Base-by-base conservation (phyloP, 1,139 yeast species). In the Diutina sp. region DNA sequence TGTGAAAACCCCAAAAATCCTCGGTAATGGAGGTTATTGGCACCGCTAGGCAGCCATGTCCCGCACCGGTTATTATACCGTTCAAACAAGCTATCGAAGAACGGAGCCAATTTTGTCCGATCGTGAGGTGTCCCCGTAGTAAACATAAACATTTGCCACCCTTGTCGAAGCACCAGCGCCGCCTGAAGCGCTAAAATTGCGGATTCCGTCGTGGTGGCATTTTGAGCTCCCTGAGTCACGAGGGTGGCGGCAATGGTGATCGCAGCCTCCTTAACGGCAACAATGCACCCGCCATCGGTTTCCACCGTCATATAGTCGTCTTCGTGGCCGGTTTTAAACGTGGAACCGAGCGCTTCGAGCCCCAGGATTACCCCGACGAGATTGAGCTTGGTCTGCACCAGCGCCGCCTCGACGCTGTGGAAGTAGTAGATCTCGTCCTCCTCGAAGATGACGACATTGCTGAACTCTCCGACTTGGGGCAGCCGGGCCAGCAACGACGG, bases 51-150 rank as follows among this genome's bases (percentile, higher is more conserved):
- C 11, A n/a, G 6, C 41, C 41, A 35, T 18, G 30, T 12, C 5
- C 51, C 51, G n/a, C 51, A 47, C 7, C 53, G 41, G 35, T 32
- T 50, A 18, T 50, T 50, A 16, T 50, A 50, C n/a, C 53, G 53
- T 29, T n/a, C 53, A 30, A 50, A 50, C n/a, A 50, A 50, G 21
- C 44, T 30, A 32, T 50, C 53, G 32, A 50, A 50, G 44, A 50
- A 50, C 16, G 44, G 53, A 16, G 32, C 53, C 44, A 50, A 32
- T 29, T 32, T 50, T 2, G 53, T 50, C 18, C 53, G 53, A n/a
- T 50, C 53, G 16, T 30, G 21, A 30, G 53, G 53, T 2, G 41
- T 29, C 3, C 16, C n/a, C 2, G 32, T n/a, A 2, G 32, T 38
- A 16, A 50, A 50, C 21, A 29, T 14, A 21, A 32, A 50, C 21